Evolutionary conservation across 1,139 yeast genomes (phyloP).

Genomic region (Blastobotrys capitulatus): DNA sequence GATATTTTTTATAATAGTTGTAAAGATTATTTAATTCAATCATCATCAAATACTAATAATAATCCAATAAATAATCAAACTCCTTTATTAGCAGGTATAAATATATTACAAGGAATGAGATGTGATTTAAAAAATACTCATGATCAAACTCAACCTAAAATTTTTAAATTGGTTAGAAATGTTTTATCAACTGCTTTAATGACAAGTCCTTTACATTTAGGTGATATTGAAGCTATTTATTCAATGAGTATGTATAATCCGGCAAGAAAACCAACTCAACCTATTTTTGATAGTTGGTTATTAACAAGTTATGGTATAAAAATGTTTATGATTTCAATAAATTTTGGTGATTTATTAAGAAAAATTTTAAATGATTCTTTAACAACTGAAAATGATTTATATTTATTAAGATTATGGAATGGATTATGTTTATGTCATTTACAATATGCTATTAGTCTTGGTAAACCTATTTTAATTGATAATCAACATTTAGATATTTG

Average conservation of each 20-base stretch:
- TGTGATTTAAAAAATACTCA: slow-evolving; percentile 43
- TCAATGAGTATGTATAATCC: slow-evolving; percentile 48
- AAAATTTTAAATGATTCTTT: slow-evolving; percentile 22
- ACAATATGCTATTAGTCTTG: slow-evolving; percentile 44
- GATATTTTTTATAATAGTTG: slow-evolving; percentile 18
- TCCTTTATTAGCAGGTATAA: slow-evolving; percentile 19
- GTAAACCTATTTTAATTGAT: slow-evolving; percentile 39
- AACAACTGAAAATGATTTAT: slow-evolving; percentile 37
- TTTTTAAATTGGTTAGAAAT: slow-evolving; percentile 42
- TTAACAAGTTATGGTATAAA: slow-evolving; percentile 45
- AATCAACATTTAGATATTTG: slow-evolving; percentile 36
- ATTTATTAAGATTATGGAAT: slow-evolving; percentile 47
- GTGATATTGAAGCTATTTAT: slow-evolving; percentile 50
- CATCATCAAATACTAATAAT: neutral
- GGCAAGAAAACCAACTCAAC: slow-evolving; percentile 46
- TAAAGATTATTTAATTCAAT: slow-evolving; percentile 14
- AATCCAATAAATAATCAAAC: neutral
- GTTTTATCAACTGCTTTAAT: slow-evolving; percentile 43
- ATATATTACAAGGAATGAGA: slow-evolving; percentile 25
- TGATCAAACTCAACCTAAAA: slow-evolving; percentile 39
- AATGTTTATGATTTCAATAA: slow-evolving; percentile 40
- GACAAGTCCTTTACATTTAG: slow-evolving; percentile 46
- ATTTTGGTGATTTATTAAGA: slow-evolving; percentile 37
- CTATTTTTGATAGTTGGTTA: slow-evolving; percentile 45
- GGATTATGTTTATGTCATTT: slow-evolving; percentile 45